Evolutionary conservation across 345 rosid species (phyloP), one percentile per base, ranked within the genome.

Genomic region (Combretum micranthum): DNA sequence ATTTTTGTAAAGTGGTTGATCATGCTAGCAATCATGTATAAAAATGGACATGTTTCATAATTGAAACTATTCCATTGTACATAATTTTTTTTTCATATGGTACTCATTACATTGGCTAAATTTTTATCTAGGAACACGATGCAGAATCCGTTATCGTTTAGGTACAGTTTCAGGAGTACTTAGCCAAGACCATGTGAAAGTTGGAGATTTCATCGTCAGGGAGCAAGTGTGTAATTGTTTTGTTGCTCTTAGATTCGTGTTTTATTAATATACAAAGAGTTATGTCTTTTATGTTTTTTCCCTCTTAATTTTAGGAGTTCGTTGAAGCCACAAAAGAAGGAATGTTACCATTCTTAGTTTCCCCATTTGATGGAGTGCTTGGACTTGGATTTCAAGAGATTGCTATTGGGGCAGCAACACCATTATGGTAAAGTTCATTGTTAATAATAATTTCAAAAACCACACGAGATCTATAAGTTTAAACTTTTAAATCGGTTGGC

Each of bases 261-360:
- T 64, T 50, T 44, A 17, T 15, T n/a, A 47, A 15, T 37, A 12
- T 26, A 16, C 21, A 1, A 13, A 12, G 43, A 15, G 6, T 21
- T 42, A 9, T 16, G 19, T 25, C 20, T 42, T 48, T 6, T 32
- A 39, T 49, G 55, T 47, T 17, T 44, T 4, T 47, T 23, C 51
- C 12, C 39, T 22, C 25, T 20, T 21, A 63, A 12, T 25, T 64
- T 53, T 54, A 83, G 89, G 86, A 76, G 64, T 83, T 83, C 42
- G 63, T 66, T 53, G 89, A 83, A 76, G 72, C 70, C 56, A 80
- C 68, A 62, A 68, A 51, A 50, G 82, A 80, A 68, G 79, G 80
- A 50, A 4, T 66, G 54, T 46, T 83, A 20, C 52, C 79, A 48
- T 78, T 80, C 54, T 59, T 80, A 13, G 59, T 55, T 26, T 53